Conservation (phyloP, 202 grass and related monocot genomes). For the Zoysia matrella region DNA sequence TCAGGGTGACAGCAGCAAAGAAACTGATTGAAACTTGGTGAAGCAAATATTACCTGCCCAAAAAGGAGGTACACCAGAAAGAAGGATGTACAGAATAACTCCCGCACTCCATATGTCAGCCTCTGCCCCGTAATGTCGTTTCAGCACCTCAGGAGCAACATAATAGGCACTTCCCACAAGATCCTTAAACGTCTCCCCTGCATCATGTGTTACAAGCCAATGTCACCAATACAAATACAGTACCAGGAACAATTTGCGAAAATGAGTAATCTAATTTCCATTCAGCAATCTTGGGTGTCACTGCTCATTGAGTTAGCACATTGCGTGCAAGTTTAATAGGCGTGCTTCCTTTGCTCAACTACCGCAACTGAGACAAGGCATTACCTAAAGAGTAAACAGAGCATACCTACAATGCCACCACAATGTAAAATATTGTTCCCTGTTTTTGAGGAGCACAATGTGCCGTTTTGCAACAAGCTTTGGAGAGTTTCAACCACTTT, state of each 20-base stretch:
- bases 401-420: constrained; percentile 23
- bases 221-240: constrained; percentile 7
- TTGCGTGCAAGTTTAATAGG: constrained; percentile 1
- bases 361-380: neutral
- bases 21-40: too few relatives aligned
- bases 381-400: neutral
- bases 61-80: constrained; percentile 97
- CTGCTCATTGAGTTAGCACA: neutral
- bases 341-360: neutral
- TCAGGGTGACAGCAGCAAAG: constrained; percentile 28
- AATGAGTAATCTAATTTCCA: constrained; percentile 11
- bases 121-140: constrained; percentile 80
- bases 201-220: neutral
- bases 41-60: constrained; percentile 71
- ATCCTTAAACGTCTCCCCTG: constrained; percentile 63
- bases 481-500: neutral
- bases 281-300: constrained; percentile 17
- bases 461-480: neutral
- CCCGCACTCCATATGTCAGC: constrained; percentile 99
- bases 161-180: constrained; percentile 98
- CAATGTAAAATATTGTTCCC: neutral
- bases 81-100: constrained; percentile 97
- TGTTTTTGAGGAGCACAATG: neutral
- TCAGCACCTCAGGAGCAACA: constrained; percentile 96
- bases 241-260: constrained; percentile 19